Evolutionary conservation across 148 eudicot species (phyloP).

Genomic region (Chenopodium suecicum): DNA sequence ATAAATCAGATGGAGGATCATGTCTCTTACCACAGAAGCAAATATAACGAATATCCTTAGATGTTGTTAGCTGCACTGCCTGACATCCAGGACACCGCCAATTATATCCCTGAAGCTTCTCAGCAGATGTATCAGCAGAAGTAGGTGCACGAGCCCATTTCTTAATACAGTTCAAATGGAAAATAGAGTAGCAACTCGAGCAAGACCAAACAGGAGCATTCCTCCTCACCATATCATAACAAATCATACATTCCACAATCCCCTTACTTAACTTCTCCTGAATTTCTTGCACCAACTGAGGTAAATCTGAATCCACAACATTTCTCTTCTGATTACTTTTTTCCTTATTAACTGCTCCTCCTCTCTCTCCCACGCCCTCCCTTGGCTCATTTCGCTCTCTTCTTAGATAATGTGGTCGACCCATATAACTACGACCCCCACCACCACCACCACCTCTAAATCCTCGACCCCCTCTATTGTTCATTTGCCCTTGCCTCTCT

Average conservation of each 20-base stretch:
- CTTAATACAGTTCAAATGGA: constrained; percentile 80
- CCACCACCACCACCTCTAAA: constrained; percentile 18
- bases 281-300: constrained; percentile 90
- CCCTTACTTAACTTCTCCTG: constrained; percentile 87
- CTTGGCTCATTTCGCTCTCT: constrained; percentile 40
- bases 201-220: constrained; percentile 93
- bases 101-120: constrained; percentile 80
- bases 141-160: constrained; percentile 98
- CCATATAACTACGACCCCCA: constrained; percentile 40
- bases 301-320: constrained; percentile 40
- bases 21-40: constrained; percentile 98
- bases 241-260: constrained; percentile 90
- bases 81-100: constrained; percentile 99
- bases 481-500: constrained; percentile 10
- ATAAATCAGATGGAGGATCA: constrained; percentile 87
- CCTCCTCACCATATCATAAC: constrained; percentile 93
- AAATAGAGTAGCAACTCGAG: constrained; percentile 82
- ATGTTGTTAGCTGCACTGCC: constrained; percentile 69
- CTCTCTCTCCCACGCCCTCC: constrained; percentile 38
- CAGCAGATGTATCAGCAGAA: constrained; percentile 72
- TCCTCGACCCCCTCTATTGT: constrained; percentile 9
- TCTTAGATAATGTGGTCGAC: constrained; percentile 47
- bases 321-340: constrained; percentile 27
- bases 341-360: constrained; percentile 32
- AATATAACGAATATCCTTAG: constrained; percentile 73